Evolutionary conservation across 2,329 filamentous ascomycete species (phyloP).

Genomic region (Biscogniauxia mediterranea): DNA sequence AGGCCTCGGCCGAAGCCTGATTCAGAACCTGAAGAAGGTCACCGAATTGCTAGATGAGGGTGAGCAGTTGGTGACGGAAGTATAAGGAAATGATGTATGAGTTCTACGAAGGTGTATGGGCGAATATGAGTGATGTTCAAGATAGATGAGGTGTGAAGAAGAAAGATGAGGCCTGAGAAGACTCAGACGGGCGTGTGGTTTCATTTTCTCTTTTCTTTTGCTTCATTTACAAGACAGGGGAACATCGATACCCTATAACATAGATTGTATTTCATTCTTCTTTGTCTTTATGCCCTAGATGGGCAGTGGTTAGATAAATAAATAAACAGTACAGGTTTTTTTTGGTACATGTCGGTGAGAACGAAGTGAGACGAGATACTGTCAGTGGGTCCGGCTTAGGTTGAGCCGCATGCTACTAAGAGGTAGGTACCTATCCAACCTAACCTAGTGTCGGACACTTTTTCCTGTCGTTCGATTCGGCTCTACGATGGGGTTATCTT

Average conservation of each 20-base stretch:
- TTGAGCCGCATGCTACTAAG: background rate
- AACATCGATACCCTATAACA: background rate
- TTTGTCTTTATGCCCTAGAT: background rate
- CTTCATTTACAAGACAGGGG: background rate
- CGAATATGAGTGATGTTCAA: background rate
- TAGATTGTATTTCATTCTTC: background rate
- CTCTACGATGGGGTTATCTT: background rate
- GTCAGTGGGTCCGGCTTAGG: background rate
- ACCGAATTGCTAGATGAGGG: slow-evolving; percentile 89
- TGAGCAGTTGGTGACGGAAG: slow-evolving; percentile 81
- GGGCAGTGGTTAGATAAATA: background rate
- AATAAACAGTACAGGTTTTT: background rate
- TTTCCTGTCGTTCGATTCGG: background rate
- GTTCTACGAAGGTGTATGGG: background rate
- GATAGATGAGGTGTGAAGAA: background rate
- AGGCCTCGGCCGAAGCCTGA: slow-evolving; percentile 80
- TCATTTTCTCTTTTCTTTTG: background rate
- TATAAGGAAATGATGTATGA: slow-evolving; percentile 18
- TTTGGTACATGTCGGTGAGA: background rate
- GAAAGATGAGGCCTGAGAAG: background rate
- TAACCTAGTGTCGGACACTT: background rate
- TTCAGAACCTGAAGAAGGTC: slow-evolving; percentile 80
- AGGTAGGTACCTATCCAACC: background rate
- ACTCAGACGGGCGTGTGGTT: background rate
- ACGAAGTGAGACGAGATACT: background rate